Evolutionary conservation across 140 eudicot species (phyloP).

Genomic region (Senecio squalidus): DNA sequence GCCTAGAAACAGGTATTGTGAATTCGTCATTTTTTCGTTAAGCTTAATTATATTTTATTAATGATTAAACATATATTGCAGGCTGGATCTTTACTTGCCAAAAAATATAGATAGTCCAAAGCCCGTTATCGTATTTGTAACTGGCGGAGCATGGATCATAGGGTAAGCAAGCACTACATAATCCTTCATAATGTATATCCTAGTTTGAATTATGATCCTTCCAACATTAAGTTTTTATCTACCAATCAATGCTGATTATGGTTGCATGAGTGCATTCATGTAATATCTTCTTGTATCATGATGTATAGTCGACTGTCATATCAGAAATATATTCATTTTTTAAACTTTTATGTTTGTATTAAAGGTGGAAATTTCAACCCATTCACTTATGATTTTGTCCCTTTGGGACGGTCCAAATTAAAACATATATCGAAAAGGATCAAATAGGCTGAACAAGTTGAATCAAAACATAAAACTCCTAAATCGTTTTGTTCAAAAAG

Average conservation of each 20-base stretch:
- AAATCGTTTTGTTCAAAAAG: too few relatives aligned
- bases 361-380: too few relatives aligned
- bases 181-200: neutral
- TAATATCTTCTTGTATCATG: neutral
- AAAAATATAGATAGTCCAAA: slow-evolving; percentile 44
- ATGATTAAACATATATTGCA: slow-evolving; percentile 15
- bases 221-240: neutral
- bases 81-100: slow-evolving; percentile 86
- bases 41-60: neutral
- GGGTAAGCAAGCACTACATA: slow-evolving; percentile 48
- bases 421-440: too few relatives aligned
- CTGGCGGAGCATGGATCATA: slow-evolving; percentile 99
- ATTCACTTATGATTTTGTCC: too few relatives aligned
- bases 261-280: neutral
- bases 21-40: neutral
- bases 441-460: too few relatives aligned
- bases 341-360: too few relatives aligned
- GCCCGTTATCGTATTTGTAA: slow-evolving; percentile 83
- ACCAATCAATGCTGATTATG: neutral
- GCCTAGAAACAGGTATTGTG: slow-evolving; percentile 76
- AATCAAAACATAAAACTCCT: too few relatives aligned
- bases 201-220: neutral
- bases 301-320: neutral
- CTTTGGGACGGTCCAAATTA: too few relatives aligned
- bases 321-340: too few relatives aligned